Conservation (phyloP, 75 land plant genomes). For the Cunninghamia lanceolata region DNA sequence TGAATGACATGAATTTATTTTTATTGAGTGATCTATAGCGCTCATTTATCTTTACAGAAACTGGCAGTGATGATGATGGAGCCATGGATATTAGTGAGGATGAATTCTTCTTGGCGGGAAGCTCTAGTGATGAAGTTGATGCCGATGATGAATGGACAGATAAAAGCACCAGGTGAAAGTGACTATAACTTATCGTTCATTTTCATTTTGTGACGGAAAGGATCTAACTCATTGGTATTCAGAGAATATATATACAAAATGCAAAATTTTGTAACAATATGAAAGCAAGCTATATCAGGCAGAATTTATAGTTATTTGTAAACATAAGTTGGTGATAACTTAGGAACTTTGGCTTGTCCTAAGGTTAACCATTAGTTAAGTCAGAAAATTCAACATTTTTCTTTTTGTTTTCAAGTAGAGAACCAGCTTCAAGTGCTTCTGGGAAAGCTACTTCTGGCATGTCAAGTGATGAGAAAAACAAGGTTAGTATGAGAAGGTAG, state of each 20-base stretch:
- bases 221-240: neutral
- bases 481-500: slow-evolving; percentile 25
- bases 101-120: slow-evolving; percentile 90
- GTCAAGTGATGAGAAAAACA: slow-evolving; percentile 71
- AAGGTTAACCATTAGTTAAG: neutral
- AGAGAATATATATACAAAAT: neutral
- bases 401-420: slow-evolving; percentile 33
- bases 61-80: slow-evolving; percentile 97
- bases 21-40: neutral
- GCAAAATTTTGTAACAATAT: neutral
- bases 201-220: neutral
- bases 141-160: slow-evolving; percentile 99
- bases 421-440: slow-evolving; percentile 69
- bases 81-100: slow-evolving; percentile 81
- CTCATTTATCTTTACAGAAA: slow-evolving; percentile 52
- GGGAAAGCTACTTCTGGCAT: slow-evolving; percentile 72
- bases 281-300: neutral
- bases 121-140: slow-evolving; percentile 96
- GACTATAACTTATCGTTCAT: neutral
- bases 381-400: neutral
- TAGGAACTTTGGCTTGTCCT: neutral
- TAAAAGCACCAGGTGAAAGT: slow-evolving; percentile 81
- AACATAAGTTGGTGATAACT: neutral
- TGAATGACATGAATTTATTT: neutral
- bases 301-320: neutral